Evolutionary conservation across 2,329 filamentous ascomycete genomes (phyloP).

Genomic region (Trichoderma koningiopsis): DNA sequence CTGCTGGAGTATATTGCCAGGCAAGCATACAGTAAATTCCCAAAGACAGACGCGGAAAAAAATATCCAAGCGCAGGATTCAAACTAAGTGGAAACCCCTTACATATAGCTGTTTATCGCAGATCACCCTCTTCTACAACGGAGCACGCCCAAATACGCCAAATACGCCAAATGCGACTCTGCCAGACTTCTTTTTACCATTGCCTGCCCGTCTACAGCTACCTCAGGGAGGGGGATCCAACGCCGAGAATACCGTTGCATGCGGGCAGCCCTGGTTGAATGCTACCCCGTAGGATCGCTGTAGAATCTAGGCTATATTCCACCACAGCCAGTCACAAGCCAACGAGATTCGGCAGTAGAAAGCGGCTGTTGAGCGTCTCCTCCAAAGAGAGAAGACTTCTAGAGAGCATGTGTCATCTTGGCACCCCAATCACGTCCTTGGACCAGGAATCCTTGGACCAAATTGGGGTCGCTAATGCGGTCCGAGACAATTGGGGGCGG

Average conservation of each 20-base stretch:
- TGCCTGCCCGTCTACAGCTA: background rate
- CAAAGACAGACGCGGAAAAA: background rate
- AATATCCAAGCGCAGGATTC: background rate
- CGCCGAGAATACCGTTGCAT: background rate
- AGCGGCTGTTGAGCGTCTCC: constrained; percentile 3
- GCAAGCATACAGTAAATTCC: background rate
- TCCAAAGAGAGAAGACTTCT: background rate
- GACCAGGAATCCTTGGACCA: background rate
- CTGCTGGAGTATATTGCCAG: background rate
- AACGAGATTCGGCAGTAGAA: background rate
- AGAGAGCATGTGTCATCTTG: background rate
- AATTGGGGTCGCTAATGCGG: background rate
- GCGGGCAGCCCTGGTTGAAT: background rate
- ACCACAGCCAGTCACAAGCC: background rate
- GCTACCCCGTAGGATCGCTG: background rate
- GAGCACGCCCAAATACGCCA: background rate
- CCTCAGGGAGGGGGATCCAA: background rate
- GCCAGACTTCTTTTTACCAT: background rate
- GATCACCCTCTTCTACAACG: background rate
- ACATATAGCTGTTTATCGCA: background rate
- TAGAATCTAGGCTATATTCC: background rate
- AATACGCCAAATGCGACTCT: background rate
- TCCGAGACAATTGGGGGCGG: background rate
- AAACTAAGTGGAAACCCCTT: background rate
- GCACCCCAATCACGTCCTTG: background rate